Evolutionary conservation across 176 grass and related monocot species (phyloP).

Genomic region (Dactylis glomerata): DNA sequence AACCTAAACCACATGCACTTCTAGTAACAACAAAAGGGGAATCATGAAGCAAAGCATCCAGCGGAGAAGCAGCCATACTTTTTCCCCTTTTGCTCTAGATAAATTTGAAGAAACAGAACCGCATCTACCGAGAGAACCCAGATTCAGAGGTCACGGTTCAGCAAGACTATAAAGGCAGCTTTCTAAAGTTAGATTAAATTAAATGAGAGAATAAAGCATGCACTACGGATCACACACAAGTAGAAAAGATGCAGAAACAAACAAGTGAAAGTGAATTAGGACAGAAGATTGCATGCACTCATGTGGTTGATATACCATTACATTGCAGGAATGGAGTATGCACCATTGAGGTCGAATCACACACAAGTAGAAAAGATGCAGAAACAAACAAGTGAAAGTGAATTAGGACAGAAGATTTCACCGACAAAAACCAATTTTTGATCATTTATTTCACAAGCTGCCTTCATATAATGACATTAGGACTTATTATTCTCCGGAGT

Average conservation of each 20-base stretch:
- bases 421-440: neutral
- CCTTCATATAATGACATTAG: constrained; percentile 4
- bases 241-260: neutral
- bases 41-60: neutral
- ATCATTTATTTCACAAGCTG: constrained; percentile 27
- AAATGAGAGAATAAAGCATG: neutral
- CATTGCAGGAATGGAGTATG: too few relatives aligned
- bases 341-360: too few relatives aligned
- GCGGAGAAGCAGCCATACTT: neutral
- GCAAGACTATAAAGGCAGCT: neutral
- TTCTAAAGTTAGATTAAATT: neutral
- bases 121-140: neutral
- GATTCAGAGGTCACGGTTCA: neutral
- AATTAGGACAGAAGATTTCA: neutral
- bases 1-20: neutral
- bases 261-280: neutral
- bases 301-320: neutral
- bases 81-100: neutral
- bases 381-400: neutral
- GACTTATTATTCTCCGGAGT: constrained; percentile 22
- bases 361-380: neutral
- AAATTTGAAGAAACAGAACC: neutral
- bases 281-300: neutral
- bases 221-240: neutral
- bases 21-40: neutral